Percentiles rank a stretch among this genome's conserved stretches.
Evolutionary conservation across 2,329 filamentous ascomycete species (phyloP).

Genomic region (Penicillium psychrosexuale): DNA sequence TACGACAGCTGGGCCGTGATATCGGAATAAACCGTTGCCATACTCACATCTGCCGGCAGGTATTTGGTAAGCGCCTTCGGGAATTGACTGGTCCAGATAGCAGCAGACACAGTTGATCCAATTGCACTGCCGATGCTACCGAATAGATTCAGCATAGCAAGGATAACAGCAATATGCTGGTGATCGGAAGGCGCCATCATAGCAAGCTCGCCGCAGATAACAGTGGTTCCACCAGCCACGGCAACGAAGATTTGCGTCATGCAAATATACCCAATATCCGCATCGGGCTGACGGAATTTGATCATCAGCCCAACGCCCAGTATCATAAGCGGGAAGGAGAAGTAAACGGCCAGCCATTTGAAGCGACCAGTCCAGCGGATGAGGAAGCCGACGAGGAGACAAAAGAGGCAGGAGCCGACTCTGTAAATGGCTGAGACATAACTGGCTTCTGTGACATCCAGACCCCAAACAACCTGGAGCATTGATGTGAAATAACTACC

Average conservation of each 20-base stretch:
- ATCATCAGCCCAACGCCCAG: slow-evolving; percentile 21
- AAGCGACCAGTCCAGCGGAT: slow-evolving; percentile 18
- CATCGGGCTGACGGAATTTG: slow-evolving; percentile 19
- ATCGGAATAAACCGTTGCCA: background rate
- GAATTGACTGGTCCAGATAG: slow-evolving; percentile 22
- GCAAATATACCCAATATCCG: slow-evolving; percentile 14
- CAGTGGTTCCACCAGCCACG: slow-evolving; percentile 15
- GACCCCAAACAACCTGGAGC: slow-evolving; percentile 15
- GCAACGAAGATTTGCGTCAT: slow-evolving; percentile 22
- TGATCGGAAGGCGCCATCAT: slow-evolving; percentile 19
- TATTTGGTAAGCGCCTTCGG: slow-evolving; percentile 7
- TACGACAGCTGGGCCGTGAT: slow-evolving; percentile 5
- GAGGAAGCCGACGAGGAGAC: slow-evolving; percentile 13
- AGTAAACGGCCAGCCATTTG: slow-evolving; percentile 14
- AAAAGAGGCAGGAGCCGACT: slow-evolving; percentile 19
- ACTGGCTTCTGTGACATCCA: slow-evolving; percentile 11
- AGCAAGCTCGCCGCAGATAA: slow-evolving; percentile 17
- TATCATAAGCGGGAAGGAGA: slow-evolving; percentile 17
- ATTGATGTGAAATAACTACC: slow-evolving; percentile 17
- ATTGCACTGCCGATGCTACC: slow-evolving; percentile 15
- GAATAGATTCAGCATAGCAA: slow-evolving; percentile 16
- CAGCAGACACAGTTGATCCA: slow-evolving; percentile 18
- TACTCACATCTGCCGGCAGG: background rate
- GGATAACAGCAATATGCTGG: slow-evolving; percentile 15
- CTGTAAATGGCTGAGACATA: slow-evolving; percentile 22